Evolutionary conservation across 164 flowering plant species (phyloP), one percentile per base, ranked within the genome.

Genomic region (Brasenia schreberi): DNA sequence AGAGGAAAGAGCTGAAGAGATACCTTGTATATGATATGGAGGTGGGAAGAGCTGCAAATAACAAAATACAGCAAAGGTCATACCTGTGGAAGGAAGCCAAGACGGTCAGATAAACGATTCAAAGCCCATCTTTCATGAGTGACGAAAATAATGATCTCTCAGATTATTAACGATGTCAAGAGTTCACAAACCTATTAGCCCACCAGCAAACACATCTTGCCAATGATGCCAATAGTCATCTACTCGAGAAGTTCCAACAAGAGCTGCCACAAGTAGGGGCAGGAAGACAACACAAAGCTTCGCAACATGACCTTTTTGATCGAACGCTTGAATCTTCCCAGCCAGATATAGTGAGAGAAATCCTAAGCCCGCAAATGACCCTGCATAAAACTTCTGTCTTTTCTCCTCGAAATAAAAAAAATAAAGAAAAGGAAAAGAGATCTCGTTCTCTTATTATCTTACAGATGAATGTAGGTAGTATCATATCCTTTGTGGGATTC

Each of bases 151-250:
- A 19, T 9, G n/a, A 67, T 42, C 33, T 39, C 17, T 27, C 10
- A 14, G 39, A 17, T 27, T 18, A 39, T 10, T 5, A 12, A 18
- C 18, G 14, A 18, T 43, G 19, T 19, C 19, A 42, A 11, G 19
- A 59, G 53, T 45, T 2, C 7, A 66, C 77, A 56, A 56, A 88
- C 94, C 94, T 77, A 88, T 27, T 2, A 86, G 79, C 65, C 82
- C 88, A 68, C 91, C 94, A 19, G 87, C 85, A 80, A 86, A 84
- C 43, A 88, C 91, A 74, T 88, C 94, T 70, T 82, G 81, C 94
- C 91, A 86, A 49, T 88, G 94, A 75, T 88, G 94, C 94, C 91
- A 77, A 70, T 88, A 86, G 77, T 88, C 94, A 73, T 88, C 89
- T 60, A 86, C 85, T 66, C 89, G 80, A 66, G 94, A 86, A 74